Evolutionary conservation across 2,329 filamentous ascomycete genomes (phyloP).

Genomic region (Hawksworthiomyces lignivorus): DNA sequence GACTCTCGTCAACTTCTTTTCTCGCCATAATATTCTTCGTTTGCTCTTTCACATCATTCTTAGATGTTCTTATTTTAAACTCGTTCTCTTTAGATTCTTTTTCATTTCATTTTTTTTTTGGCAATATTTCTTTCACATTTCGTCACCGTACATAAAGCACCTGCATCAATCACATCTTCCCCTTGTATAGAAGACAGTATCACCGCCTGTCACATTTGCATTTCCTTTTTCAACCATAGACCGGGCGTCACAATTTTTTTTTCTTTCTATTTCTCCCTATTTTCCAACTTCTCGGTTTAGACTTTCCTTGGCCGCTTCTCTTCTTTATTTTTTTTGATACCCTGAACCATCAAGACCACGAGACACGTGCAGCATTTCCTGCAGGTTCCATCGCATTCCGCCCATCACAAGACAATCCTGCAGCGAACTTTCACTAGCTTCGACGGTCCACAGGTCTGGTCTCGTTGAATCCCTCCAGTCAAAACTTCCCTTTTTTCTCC

Average conservation of each 20-base stretch:
- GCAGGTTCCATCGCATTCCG: background rate
- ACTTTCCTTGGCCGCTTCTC: background rate
- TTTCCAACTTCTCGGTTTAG: too few relatives aligned
- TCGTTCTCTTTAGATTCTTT: conserved; percentile 8
- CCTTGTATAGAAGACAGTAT: background rate
- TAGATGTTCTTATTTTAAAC: background rate
- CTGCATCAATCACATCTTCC: conserved; percentile 1
- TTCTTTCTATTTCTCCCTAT: background rate
- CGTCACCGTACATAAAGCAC: conserved; percentile 6
- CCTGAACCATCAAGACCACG: too few relatives aligned
- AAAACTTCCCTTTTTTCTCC: too few relatives aligned
- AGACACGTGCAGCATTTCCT: conserved; percentile 1
- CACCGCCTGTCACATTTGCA: conserved; percentile 2
- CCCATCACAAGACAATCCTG: conserved; percentile 5
- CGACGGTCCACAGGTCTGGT: conserved; percentile 1
- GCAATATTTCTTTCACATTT: background rate
- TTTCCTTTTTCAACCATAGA: background rate
- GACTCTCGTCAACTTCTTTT: background rate
- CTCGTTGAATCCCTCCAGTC: too few relatives aligned
- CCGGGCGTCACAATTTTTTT: background rate
- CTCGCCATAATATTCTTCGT: background rate
- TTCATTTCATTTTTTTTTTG: background rate
- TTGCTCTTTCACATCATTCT: background rate
- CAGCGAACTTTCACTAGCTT: background rate
- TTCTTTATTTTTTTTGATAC: background rate